These are phyloP conservation scores for Thalia dealbata DNA, from an alignment of 176 grass and related monocot genomes.

Conservation along the genomic window DNA sequence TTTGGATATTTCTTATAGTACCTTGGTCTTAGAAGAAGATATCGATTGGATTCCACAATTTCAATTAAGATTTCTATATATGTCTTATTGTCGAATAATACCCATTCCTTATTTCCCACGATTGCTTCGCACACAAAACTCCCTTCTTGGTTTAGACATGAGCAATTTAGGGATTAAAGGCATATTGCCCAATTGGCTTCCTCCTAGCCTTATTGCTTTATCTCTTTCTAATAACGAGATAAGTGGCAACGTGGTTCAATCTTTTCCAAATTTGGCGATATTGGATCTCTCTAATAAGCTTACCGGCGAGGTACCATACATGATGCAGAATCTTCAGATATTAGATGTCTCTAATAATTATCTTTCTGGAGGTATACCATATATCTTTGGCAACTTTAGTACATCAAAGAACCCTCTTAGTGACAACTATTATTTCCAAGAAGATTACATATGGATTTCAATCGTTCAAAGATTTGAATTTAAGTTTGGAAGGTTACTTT, in stretches of 20 bases:
- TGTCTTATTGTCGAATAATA: background rate
- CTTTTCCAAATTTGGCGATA: no score
- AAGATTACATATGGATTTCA: background rate
- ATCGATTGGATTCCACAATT: background rate
- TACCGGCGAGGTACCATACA: background rate
- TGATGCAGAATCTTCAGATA: background rate
- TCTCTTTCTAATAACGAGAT: background rate
- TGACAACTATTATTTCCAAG: no score
- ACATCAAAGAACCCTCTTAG: background rate
- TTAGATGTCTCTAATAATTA: background rate
- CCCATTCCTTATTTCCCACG: background rate
- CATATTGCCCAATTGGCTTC: background rate
- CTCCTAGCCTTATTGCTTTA: background rate
- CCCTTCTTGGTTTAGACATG: background rate
- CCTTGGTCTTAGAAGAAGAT: background rate
- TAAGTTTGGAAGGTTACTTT: background rate
- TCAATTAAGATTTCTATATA: background rate
- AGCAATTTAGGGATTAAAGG: background rate
- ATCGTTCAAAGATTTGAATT: background rate
- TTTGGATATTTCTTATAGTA: background rate
- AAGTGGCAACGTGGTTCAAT: no score
- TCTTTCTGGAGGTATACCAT: background rate
- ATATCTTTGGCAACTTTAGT: background rate
- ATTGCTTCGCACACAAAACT: background rate
- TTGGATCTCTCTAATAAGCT: background rate